These are phyloP conservation scores for Hypoxylon sp. DNA, from an alignment of 2,329 filamentous ascomycete genomes.

Conservation along the genomic window DNA sequence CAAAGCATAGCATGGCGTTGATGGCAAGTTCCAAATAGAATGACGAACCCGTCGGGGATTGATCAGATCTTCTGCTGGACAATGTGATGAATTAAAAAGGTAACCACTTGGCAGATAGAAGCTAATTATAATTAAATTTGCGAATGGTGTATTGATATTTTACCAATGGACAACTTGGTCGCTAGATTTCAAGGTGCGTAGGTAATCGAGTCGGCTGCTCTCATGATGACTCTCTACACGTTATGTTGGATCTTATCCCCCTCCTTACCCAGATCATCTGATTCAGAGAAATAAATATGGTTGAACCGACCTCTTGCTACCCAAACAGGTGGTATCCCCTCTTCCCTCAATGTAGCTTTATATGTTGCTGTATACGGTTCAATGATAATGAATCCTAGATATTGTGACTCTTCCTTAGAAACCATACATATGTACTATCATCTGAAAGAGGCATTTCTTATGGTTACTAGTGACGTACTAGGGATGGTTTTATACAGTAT, in stretches of 20 bases:
- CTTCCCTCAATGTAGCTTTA: background rate
- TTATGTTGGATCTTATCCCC: background rate
- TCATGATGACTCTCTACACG: background rate
- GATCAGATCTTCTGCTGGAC: background rate
- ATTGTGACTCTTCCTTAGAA: background rate
- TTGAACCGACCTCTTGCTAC: background rate
- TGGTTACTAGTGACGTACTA: background rate
- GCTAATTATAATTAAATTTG: background rate
- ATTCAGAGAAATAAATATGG: background rate
- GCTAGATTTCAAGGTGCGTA: background rate
- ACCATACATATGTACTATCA: no score
- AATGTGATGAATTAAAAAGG: background rate
- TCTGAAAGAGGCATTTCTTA: background rate
- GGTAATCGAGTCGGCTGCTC: background rate
- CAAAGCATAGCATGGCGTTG: slow-evolving; percentile 25
- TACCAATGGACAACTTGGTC: background rate
- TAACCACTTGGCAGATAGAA: slow-evolving; percentile 1
- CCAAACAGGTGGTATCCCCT: background rate
- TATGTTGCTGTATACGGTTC: background rate
- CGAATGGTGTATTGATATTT: background rate
- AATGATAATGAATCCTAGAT: background rate
- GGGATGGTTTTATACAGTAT: no score
- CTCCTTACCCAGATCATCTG: background rate
- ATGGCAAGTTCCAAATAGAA: slow-evolving; percentile 1
- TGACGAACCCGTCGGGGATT: slow-evolving; percentile 3